These are phyloP conservation scores for Baeospora myosura DNA, from an alignment of 1,284 basidiomycete species.

Conservation along the genomic window DNA sequence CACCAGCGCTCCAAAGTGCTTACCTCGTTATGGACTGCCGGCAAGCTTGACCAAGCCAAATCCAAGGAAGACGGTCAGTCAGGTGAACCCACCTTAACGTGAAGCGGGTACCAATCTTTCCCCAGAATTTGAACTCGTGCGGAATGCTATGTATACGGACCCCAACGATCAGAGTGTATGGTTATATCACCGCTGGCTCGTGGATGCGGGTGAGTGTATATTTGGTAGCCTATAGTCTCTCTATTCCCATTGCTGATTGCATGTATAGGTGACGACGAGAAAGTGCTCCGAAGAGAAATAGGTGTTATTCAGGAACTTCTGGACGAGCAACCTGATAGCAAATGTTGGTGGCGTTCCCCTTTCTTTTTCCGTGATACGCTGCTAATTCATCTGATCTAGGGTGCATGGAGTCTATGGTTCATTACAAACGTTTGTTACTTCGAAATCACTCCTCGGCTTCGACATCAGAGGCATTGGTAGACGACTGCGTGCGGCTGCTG, in stretches of 20 bases:
- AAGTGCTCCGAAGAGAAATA: slow-evolving; percentile 73
- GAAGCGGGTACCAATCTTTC: slow-evolving; percentile 5
- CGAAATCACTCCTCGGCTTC: slow-evolving; percentile 30
- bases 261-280: slow-evolving; percentile 43
- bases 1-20: slow-evolving; percentile 90
- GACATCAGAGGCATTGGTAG: slow-evolving; percentile 30
- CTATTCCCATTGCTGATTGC: slow-evolving; percentile 5
- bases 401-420: slow-evolving; percentile 89
- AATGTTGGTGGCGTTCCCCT: slow-evolving; percentile 53
- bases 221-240: background rate
- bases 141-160: slow-evolving; percentile 94
- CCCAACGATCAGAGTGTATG: slow-evolving; percentile 95
- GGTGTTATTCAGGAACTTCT: slow-evolving; percentile 78
- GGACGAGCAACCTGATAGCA: slow-evolving; percentile 86
- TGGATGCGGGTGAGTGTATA: slow-evolving; percentile 65
- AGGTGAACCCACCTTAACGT: slow-evolving; percentile 5
- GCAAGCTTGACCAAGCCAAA: slow-evolving; percentile 39
- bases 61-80: slow-evolving; percentile 61
- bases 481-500: slow-evolving; percentile 49
- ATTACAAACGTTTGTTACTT: slow-evolving; percentile 64
- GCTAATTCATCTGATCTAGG: slow-evolving; percentile 38
- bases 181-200: slow-evolving; percentile 96
- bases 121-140: slow-evolving; percentile 85
- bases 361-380: slow-evolving; percentile 5
- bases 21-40: slow-evolving; percentile 57